These are phyloP conservation scores for Naganishia randhawae DNA, from an alignment of 768 basidiomycete species.

Conservation along the genomic window DNA sequence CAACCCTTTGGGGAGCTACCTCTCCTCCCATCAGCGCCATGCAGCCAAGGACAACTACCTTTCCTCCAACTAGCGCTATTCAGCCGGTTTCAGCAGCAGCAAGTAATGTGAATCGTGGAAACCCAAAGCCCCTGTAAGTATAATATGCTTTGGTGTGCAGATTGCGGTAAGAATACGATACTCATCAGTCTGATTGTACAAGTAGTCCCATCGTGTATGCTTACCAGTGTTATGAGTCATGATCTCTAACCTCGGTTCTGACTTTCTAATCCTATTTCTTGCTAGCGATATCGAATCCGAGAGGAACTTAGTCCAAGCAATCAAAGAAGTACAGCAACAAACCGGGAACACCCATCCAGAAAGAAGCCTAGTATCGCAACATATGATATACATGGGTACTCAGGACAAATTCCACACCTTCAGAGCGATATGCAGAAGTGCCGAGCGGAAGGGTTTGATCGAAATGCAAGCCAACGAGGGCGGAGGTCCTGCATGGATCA, in stretches of 20 bases:
- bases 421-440: slow-evolving; percentile 9
- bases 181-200: too few relatives aligned
- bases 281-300: slow-evolving; percentile 4
- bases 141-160: too few relatives aligned
- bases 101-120: too few relatives aligned
- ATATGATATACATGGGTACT: slow-evolving; percentile 9
- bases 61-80: too few relatives aligned
- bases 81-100: too few relatives aligned
- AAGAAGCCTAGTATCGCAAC: slow-evolving; percentile 10
- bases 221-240: too few relatives aligned
- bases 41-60: too few relatives aligned
- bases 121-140: too few relatives aligned
- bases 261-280: background rate
- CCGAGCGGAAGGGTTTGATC: slow-evolving; percentile 8
- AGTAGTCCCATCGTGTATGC: too few relatives aligned
- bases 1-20: background rate
- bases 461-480: slow-evolving; percentile 8
- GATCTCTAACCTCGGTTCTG: background rate
- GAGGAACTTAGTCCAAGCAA: slow-evolving; percentile 6
- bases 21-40: background rate
- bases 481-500: slow-evolving; percentile 4
- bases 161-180: too few relatives aligned
- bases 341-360: background rate
- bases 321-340: slow-evolving; percentile 20
- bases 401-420: slow-evolving; percentile 13